A percentile compares a stretch with the other conserved stretches of the same genome.
Evolutionary conservation across 805 yeast genomes (phyloP).

Genomic region (Barnettozyma sp.): DNA sequence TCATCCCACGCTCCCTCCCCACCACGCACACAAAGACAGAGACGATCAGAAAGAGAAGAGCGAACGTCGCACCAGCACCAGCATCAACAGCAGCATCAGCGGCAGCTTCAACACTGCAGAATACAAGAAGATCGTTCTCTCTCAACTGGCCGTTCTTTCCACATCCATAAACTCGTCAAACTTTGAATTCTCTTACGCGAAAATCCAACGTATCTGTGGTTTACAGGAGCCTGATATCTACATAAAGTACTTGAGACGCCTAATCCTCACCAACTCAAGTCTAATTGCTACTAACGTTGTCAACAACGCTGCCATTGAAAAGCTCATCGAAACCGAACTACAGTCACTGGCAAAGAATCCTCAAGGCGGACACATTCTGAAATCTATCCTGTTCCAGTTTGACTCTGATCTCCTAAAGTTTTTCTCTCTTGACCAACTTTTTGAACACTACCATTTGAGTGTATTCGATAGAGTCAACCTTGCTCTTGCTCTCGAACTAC

Average conservation of each 20-base stretch:
- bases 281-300: conserved; percentile 20
- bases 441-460: conserved; percentile 21
- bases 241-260: conserved; percentile 27
- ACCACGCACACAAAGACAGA: too few species aligned
- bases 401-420: conserved; percentile 26
- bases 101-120: conserved; percentile 8
- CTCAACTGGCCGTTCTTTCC: conserved; percentile 48
- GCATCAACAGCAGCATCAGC: conserved; percentile 4
- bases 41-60: too few species aligned
- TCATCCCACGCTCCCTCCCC: conserved; percentile 1
- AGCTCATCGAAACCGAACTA: conserved; percentile 23
- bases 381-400: conserved; percentile 12
- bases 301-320: conserved; percentile 13
- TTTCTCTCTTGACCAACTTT: conserved; percentile 28
- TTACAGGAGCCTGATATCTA: conserved; percentile 28
- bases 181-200: conserved; percentile 33
- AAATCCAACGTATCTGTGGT: conserved; percentile 42
- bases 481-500: conserved; percentile 13
- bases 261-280: conserved; percentile 28
- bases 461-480: conserved; percentile 21
- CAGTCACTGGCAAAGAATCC: conserved; percentile 16
- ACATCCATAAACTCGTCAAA: conserved; percentile 37
- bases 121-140: conserved; percentile 32
- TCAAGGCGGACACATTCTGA: conserved; percentile 9
- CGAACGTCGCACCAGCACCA: too few species aligned